Evolutionary conservation across 2,329 filamentous ascomycete genomes (phyloP).

Genomic region (Gyromitra esculenta): DNA sequence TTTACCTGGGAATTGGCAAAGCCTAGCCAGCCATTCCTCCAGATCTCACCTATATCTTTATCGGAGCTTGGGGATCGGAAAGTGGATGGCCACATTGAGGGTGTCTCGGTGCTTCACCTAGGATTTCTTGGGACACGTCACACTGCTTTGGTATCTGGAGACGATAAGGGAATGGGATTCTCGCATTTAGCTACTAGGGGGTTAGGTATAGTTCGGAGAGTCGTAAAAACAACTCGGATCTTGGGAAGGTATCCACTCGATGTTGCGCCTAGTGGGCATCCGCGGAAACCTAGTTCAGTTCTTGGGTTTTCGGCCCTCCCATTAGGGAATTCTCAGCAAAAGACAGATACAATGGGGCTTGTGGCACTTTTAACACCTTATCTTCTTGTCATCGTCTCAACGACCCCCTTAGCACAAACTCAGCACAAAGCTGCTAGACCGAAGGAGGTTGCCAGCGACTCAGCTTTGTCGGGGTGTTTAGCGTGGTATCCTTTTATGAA

Average conservation of each 20-base stretch:
- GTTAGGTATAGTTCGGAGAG: constrained; percentile 82
- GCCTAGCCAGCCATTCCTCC: constrained; percentile 85
- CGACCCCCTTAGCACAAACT: constrained; percentile 93
- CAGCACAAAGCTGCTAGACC: constrained; percentile 93
- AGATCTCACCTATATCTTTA: constrained; percentile 80
- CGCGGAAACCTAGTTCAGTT: constrained; percentile 90
- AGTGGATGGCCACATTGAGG: constrained; percentile 83
- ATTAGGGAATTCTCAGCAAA: constrained; percentile 90
- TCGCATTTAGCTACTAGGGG: constrained; percentile 94
- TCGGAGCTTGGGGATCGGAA: constrained; percentile 71
- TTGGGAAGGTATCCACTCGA: constrained; percentile 87
- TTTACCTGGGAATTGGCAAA: constrained; percentile 95
- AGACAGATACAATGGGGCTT: constrained; percentile 85
- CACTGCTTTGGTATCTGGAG: constrained; percentile 92
- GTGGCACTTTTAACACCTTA: constrained; percentile 97
- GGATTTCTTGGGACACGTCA: constrained; percentile 93
- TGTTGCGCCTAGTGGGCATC: constrained; percentile 70
- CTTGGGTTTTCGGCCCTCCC: constrained; percentile 90
- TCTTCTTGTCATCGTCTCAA: constrained; percentile 94
- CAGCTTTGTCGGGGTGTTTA: constrained; percentile 89
- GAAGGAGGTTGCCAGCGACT: constrained; percentile 88
- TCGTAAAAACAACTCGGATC: constrained; percentile 88
- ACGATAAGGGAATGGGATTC: constrained; percentile 96
- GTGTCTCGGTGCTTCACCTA: constrained; percentile 83
- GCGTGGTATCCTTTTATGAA: constrained; percentile 98